Base-by-base conservation (phyloP, 192 early-diverging fungal genomes). In the Gaertneriomyces semiglobifer region DNA sequence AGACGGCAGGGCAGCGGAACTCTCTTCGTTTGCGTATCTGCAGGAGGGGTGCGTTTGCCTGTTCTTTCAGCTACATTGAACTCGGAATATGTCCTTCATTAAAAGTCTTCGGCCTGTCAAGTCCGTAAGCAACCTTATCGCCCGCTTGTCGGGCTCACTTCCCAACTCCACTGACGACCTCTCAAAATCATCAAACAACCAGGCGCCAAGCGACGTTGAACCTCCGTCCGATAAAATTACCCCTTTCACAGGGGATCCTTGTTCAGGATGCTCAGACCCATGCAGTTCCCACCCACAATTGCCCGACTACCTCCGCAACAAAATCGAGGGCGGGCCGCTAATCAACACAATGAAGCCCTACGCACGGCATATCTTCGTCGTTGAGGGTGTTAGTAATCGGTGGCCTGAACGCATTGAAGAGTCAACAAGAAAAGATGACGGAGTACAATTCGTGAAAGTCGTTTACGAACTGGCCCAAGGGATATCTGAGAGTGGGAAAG, bases 271-370 rank as follows among this genome's bases (percentile, higher is more conserved):
- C 65, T 52, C 58, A 8, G 62, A 61, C 6, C 78, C 75, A 14
- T 80, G 81, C 70, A 60, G 51, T 9, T 46, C 19, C 44, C 80
- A 83, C 63, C 54, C 67, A 19, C 71, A 69, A 46, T 51, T 76
- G 12, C 81, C 81, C 41, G 77, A 33, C 40, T 71, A 74, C 25
- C 52, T 82, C 14, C 53, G 45, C 1, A 70, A 66, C 39, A 76
- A 73, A 20, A 83, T 83, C 44, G 75, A 77, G 1, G 18, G 52
- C 7, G 61, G 53, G 8, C 56, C 63, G 1, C 38, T 83, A 68
- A 38, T 58, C 7, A 60, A 60, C 47, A 64, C 74, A 44, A 62
- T 80, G 42, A 83, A 83, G 53, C 81, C 81, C 45, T 83, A 83
- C 70, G 65, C 54, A 38, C 73, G 65, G 14, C 81, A 83, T 63